Conservation (phyloP, 305 asterid genomes). For the Fraxinus ornus region DNA sequence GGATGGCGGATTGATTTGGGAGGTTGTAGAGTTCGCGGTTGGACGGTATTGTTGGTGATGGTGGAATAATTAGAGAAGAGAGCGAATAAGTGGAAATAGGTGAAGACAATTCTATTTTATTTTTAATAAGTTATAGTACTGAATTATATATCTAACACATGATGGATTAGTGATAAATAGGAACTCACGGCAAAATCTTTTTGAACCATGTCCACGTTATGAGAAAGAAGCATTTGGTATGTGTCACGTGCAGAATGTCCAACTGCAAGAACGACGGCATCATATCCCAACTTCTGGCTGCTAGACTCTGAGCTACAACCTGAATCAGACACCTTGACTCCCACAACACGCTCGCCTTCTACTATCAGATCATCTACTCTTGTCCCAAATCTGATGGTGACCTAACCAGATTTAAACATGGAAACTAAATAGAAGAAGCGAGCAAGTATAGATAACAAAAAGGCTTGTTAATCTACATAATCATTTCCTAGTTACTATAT, state of each 20-base stretch:
- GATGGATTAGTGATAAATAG: constrained; percentile 1
- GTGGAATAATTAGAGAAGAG: background rate
- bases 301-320: constrained; percentile 29
- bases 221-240: constrained; percentile 19
- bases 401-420: constrained; percentile 33
- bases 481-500: constrained; percentile 22
- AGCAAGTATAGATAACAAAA: background rate
- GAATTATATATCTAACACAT: background rate
- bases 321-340: constrained; percentile 77
- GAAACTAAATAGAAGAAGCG: constrained; percentile 21
- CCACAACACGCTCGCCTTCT: constrained; percentile 56
- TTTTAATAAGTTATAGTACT: background rate
- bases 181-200: constrained; percentile 91
- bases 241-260: constrained; percentile 99
- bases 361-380: constrained; percentile 90
- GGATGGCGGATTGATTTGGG: background rate
- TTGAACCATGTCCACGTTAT: constrained; percentile 61
- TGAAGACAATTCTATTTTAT: background rate
- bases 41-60: background rate
- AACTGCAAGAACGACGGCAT: constrained; percentile 86
- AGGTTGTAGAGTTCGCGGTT: background rate
- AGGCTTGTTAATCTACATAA: constrained; percentile 2
- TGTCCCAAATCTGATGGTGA: constrained; percentile 69
- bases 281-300: constrained; percentile 54
- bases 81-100: background rate